Conservation (phyloP, 768 basidiomycete species). For the Suillus paluster region DNA sequence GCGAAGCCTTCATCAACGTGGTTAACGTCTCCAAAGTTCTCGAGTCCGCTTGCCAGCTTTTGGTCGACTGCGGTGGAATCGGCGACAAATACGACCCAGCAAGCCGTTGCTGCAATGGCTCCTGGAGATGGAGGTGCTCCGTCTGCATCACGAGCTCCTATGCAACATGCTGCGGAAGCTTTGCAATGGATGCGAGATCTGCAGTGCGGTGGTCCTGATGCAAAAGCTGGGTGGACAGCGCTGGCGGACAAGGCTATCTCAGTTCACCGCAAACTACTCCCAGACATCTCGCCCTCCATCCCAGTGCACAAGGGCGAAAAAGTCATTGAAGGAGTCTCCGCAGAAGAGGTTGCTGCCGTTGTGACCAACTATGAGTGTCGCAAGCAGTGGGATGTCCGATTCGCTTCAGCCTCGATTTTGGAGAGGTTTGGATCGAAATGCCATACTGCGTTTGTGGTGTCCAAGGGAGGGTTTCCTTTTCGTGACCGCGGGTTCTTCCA, state of each 20-base stretch:
- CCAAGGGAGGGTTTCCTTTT: conserved; percentile 88
- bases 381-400: conserved; percentile 86
- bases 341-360: conserved; percentile 84
- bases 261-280: conserved; percentile 74
- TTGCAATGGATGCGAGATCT: conserved; percentile 79
- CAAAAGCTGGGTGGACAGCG: conserved; percentile 70
- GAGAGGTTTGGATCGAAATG: conserved; percentile 81
- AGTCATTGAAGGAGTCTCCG: conserved; percentile 92
- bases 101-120: conserved; percentile 77
- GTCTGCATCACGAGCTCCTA: conserved; percentile 65
- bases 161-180: conserved; percentile 84
- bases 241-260: conserved; percentile 78
- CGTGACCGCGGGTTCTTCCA: conserved; percentile 86
- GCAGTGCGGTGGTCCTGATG: conserved; percentile 55
- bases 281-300: conserved; percentile 77
- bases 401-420: conserved; percentile 69
- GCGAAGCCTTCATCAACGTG: conserved; percentile 34
- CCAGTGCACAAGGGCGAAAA: conserved; percentile 88
- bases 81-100: conserved; percentile 73
- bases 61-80: conserved; percentile 78
- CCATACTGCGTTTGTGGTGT: conserved; percentile 70
- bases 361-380: conserved; percentile 73
- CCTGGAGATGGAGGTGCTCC: conserved; percentile 53
- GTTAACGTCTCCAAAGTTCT: conserved; percentile 65
- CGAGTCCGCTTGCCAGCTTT: conserved; percentile 73